Evolutionary conservation across 2,329 filamentous ascomycete species (phyloP).

Genomic region (Arthrinium phaeospermum): DNA sequence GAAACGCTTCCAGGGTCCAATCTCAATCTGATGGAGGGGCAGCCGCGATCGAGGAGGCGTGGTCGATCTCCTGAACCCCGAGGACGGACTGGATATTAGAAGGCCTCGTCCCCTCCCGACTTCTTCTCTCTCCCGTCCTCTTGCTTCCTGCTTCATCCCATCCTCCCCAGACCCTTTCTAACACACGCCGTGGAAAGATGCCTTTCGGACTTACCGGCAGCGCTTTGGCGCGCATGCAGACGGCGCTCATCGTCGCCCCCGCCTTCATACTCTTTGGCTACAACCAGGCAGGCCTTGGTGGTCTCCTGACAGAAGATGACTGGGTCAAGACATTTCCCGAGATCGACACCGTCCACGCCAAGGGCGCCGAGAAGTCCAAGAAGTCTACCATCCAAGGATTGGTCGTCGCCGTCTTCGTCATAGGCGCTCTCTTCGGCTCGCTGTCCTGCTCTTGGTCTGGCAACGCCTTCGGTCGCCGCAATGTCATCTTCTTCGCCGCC

Average conservation of each 20-base stretch:
- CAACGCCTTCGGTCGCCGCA: conserved; percentile 47
- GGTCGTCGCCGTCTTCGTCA: conserved; percentile 43
- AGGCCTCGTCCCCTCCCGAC: conserved; percentile 3
- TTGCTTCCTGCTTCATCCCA: background rate
- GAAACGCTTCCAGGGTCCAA: conserved; percentile 13
- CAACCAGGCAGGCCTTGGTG: conserved; percentile 47
- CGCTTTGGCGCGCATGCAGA: conserved; percentile 43
- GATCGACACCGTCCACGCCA: conserved; percentile 45
- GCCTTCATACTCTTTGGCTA: conserved; percentile 50
- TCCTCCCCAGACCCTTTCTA: background rate
- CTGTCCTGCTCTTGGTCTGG: conserved; percentile 44
- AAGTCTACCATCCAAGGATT: conserved; percentile 46
- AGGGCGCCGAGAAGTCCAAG: conserved; percentile 35
- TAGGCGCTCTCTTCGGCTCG: conserved; percentile 44
- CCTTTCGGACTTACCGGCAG: conserved; percentile 44
- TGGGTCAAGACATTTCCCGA: conserved; percentile 45
- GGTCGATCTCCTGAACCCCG: background rate
- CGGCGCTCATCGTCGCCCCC: conserved; percentile 49
- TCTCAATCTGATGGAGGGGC: conserved; percentile 5
- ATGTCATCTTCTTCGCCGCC: conserved; percentile 46
- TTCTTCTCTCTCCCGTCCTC: background rate
- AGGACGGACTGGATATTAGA: background rate
- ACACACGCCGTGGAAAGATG: background rate
- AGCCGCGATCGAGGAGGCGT: conserved; percentile 5
- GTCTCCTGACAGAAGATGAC: conserved; percentile 40